These are phyloP conservation scores for Globisporangium lucens DNA, from an alignment of 352 stramenopile genomes.

Conservation along the genomic window DNA sequence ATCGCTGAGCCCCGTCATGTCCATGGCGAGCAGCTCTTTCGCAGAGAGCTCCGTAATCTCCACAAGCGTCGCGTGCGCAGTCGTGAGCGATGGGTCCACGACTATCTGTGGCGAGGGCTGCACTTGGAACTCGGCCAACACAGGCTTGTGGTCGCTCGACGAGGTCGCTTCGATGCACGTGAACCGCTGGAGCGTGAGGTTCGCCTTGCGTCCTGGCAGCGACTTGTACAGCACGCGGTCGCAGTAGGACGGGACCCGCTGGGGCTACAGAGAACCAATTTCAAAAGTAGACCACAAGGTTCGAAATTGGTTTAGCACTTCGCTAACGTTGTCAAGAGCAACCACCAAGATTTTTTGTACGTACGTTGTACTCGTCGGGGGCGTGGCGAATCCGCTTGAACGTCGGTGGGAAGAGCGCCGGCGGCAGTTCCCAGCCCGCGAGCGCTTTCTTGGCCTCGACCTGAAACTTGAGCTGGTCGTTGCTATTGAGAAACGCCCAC, in stretches of 20 bases:
- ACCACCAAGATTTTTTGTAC: not conserved
- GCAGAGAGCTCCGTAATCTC: slow-evolving; percentile 60
- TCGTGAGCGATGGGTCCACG: slow-evolving; percentile 19
- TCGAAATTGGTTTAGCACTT: not conserved
- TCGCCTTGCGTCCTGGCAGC: slow-evolving; percentile 44
- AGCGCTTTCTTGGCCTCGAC: slow-evolving; percentile 57
- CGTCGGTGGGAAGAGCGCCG: slow-evolving; percentile 70
- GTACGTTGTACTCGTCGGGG: slow-evolving; percentile 41
- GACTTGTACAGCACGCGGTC: slow-evolving; percentile 84
- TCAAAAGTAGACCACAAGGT: not conserved
- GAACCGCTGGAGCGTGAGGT: slow-evolving; percentile 61
- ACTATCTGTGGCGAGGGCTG: slow-evolving; percentile 25
- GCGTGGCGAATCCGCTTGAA: slow-evolving; percentile 79
- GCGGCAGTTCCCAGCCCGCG: slow-evolving; percentile 54
- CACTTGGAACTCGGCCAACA: slow-evolving; percentile 60
- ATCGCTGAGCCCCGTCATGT: slow-evolving; percentile 74
- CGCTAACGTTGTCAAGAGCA: not conserved
- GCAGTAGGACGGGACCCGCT: slow-evolving; percentile 82
- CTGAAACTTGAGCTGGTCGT: slow-evolving; percentile 79
- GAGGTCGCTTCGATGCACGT: slow-evolving; percentile 55
- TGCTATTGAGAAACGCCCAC: slow-evolving; percentile 56
- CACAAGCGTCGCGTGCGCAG: slow-evolving; percentile 39
- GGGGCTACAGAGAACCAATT: slow-evolving; percentile 26
- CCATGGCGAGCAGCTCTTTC: slow-evolving; percentile 63
- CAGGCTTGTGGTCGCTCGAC: slow-evolving; percentile 86